Conservation (phyloP, 2,329 filamentous ascomycete species). For the Penicillium digitatum region DNA sequence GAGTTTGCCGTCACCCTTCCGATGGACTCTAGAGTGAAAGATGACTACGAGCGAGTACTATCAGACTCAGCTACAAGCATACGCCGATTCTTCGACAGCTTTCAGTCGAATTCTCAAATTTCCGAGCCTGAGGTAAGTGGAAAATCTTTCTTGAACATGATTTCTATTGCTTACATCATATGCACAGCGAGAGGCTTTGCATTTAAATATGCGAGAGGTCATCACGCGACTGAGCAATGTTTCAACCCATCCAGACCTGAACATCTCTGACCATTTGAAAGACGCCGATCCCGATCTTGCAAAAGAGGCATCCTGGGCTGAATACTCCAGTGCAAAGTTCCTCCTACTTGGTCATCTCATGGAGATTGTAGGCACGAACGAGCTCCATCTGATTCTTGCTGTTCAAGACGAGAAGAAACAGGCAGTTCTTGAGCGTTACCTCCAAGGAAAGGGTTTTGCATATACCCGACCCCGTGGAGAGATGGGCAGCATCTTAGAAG, state of each 20-base stretch:
- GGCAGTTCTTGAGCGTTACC: slow-evolving; percentile 41
- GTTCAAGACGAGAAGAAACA: slow-evolving; percentile 35
- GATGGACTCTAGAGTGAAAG: slow-evolving; percentile 44
- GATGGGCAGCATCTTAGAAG: slow-evolving; percentile 33
- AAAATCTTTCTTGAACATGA: background rate
- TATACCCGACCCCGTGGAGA: slow-evolving; percentile 31
- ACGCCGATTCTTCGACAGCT: slow-evolving; percentile 27
- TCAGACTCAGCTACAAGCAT: slow-evolving; percentile 29
- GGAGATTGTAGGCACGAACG: slow-evolving; percentile 31
- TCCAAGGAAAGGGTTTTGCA: slow-evolving; percentile 40
- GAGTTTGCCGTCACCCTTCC: slow-evolving; percentile 43
- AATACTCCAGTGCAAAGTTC: slow-evolving; percentile 48
- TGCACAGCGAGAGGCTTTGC: slow-evolving; percentile 24
- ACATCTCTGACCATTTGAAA: slow-evolving; percentile 39
- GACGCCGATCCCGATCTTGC: slow-evolving; percentile 31
- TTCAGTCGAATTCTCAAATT: slow-evolving; percentile 11
- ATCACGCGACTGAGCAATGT: slow-evolving; percentile 42
- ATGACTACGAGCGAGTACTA: slow-evolving; percentile 40
- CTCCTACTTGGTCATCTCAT: slow-evolving; percentile 43
- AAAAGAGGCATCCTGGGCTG: slow-evolving; percentile 44
- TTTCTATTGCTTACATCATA: slow-evolving; percentile 11
- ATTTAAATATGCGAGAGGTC: slow-evolving; percentile 34
- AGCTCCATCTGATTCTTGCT: slow-evolving; percentile 41
- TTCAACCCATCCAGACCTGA: slow-evolving; percentile 44
- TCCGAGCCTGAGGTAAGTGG: slow-evolving; percentile 27